phyloP scores from a whole-genome alignment of 2,329 filamentous ascomycete genomes.

The Bipolaris zeicola region DNA sequence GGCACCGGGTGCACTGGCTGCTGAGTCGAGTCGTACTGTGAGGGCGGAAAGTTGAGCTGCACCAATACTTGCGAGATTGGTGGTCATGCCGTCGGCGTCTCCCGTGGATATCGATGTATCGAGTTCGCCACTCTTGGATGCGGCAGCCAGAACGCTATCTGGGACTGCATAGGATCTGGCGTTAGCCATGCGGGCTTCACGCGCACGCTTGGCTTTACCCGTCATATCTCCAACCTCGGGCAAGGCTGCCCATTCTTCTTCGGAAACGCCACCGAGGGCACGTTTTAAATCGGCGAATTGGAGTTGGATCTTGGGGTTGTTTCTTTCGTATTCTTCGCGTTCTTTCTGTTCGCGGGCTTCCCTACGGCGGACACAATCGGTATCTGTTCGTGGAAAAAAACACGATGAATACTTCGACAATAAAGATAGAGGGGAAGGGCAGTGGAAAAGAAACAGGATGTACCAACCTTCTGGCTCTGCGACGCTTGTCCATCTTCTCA shows the following conservation, averaged over 20 bases:
- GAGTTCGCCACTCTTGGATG: constrained; percentile 78
- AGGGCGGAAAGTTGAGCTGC: constrained; percentile 95
- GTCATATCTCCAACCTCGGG: constrained; percentile 97
- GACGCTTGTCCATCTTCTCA: constrained; percentile 91
- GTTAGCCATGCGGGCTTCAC: constrained; percentile 74
- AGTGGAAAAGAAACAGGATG: constrained; percentile 29
- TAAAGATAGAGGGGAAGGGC: constrained; percentile 33
- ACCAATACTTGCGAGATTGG: constrained; percentile 97
- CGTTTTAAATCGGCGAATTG: constrained; percentile 97
- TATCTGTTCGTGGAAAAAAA: constrained; percentile 72
- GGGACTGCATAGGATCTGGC: constrained; percentile 89
- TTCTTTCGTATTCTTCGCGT: constrained; percentile 91
- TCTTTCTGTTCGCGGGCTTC: constrained; percentile 93
- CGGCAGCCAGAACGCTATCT: constrained; percentile 90
- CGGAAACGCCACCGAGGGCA: constrained; percentile 82
- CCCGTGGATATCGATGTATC: constrained; percentile 76
- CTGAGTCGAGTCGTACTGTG: constrained; percentile 90
- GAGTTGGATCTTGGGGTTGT: constrained; percentile 97
- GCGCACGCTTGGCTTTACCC: constrained; percentile 85
- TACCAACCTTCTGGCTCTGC: constrained; percentile 85
- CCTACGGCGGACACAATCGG: constrained; percentile 73
- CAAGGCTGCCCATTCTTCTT: constrained; percentile 95
- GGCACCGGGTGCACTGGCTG: constrained; percentile 68
- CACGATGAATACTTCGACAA: constrained; percentile 66
- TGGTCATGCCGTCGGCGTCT: constrained; percentile 82